Evolutionary conservation across 2,329 filamentous ascomycete genomes (phyloP).

Genomic region (Ophiosphaerella herpotricha): DNA sequence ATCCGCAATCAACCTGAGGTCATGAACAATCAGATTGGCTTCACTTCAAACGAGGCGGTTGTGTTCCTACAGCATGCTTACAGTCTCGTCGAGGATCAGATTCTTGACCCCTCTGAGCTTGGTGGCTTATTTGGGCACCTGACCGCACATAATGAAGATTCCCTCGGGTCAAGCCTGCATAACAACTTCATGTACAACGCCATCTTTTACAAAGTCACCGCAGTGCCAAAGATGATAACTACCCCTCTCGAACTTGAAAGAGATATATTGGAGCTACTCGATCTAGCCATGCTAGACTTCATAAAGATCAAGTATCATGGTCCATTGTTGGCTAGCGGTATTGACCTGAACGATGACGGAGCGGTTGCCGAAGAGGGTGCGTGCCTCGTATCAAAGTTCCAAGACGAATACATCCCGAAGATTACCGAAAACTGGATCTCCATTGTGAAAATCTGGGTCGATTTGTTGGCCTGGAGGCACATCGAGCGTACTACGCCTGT

Average conservation of each 20-base stretch:
- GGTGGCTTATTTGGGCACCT: slow-evolving; percentile 3
- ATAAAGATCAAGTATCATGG: not conserved
- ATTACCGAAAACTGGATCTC: slow-evolving; percentile 7
- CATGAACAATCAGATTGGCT: slow-evolving; percentile 12
- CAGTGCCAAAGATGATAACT: slow-evolving; percentile 1
- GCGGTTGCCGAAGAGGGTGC: not conserved
- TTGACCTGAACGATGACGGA: not conserved
- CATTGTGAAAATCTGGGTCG: slow-evolving; percentile 7
- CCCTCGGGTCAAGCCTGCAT: not conserved
- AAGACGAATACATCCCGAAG: not conserved
- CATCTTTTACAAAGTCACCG: slow-evolving; percentile 4
- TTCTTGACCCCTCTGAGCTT: slow-evolving; percentile 8
- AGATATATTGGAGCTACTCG: slow-evolving; percentile 1
- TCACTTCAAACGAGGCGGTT: slow-evolving; percentile 9
- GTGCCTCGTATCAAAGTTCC: not conserved
- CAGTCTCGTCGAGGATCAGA: slow-evolving; percentile 7
- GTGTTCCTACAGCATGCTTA: slow-evolving; percentile 6
- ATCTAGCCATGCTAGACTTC: not conserved
- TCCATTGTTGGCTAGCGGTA: not conserved
- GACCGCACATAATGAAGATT: not conserved
- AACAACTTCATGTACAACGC: slow-evolving; percentile 3
- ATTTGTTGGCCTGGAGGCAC: slow-evolving; percentile 15
- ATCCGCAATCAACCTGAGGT: slow-evolving; percentile 11
- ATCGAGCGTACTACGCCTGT: slow-evolving; percentile 7
- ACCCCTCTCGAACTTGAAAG: slow-evolving; percentile 9